Percentiles rank a stretch among this genome's conserved stretches.
Evolutionary conservation across 768 basidiomycete genomes (phyloP).

Genomic region (Trametes elegans): DNA sequence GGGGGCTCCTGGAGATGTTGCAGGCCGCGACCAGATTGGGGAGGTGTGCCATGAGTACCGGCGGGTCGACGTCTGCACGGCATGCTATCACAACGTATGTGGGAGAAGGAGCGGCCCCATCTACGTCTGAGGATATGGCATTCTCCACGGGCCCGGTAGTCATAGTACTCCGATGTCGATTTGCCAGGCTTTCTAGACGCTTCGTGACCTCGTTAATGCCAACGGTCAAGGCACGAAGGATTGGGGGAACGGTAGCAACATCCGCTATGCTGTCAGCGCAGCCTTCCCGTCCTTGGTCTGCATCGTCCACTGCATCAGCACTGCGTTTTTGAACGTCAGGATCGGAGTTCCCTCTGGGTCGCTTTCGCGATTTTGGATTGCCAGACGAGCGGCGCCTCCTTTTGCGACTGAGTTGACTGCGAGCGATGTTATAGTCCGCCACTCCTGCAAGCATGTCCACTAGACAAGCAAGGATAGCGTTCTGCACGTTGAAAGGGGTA

Average conservation of each 20-base stretch:
- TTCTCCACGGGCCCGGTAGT: background rate
- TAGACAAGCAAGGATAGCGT: conserved; percentile 50
- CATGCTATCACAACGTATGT: conserved; percentile 61
- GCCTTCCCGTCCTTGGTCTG: too few species aligned
- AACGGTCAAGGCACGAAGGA: conserved; percentile 49
- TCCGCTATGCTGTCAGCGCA: background rate
- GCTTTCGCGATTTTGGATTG: background rate
- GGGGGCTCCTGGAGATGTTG: conserved; percentile 50
- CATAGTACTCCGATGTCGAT: conserved; percentile 18
- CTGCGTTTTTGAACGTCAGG: background rate
- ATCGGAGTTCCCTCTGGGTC: background rate
- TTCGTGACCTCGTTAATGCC: conserved; percentile 86
- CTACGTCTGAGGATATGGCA: too few species aligned
- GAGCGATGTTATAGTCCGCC: conserved; percentile 40
- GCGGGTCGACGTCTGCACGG: conserved; percentile 71
- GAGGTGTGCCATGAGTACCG: conserved; percentile 68
- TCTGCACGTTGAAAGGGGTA: conserved; percentile 64
- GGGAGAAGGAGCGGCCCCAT: background rate
- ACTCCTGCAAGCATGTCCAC: conserved; percentile 50
- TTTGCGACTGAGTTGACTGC: conserved; percentile 35
- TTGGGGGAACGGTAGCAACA: background rate
- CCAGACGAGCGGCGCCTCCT: conserved; percentile 37
- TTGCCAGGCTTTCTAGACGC: conserved; percentile 59
- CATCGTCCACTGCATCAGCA: background rate
- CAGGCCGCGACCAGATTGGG: conserved; percentile 75